Conservation (phyloP, 495 filamentous ascomycete species). For the Astrothelium macrocarpum region DNA sequence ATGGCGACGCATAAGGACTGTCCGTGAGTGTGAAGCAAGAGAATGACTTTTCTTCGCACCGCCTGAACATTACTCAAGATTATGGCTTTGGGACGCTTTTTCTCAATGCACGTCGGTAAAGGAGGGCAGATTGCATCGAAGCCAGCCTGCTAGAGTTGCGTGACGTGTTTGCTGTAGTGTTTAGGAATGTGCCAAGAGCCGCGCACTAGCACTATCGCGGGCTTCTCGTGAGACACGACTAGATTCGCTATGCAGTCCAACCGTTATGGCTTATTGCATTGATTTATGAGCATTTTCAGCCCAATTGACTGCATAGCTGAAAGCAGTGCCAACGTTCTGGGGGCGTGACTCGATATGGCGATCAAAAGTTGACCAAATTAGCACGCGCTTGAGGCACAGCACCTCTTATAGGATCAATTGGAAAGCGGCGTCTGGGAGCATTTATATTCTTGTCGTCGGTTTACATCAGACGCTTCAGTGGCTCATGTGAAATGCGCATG, state of each 20-base stretch:
- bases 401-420: no score
- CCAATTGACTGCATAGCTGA: no score
- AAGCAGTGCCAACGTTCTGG: no score
- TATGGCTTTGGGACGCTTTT: neutral
- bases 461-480: no score
- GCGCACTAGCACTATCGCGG: neutral
- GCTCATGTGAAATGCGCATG: no score
- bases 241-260: neutral
- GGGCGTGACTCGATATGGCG: no score
- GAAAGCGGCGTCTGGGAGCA: no score
- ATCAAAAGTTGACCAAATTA: neutral
- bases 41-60: neutral
- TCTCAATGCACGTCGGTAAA: neutral
- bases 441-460: neutral
- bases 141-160: neutral
- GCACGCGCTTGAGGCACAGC: no score
- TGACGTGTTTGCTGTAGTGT: neutral
- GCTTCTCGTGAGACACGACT: neutral
- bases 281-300: no score
- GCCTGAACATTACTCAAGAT: neutral
- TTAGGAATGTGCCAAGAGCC: neutral
- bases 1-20: neutral
- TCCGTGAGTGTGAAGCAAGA: neutral
- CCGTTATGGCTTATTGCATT: no score
- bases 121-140: neutral